These are phyloP conservation scores for Malassezia sympodialis DNA, from an alignment of 1,284 basidiomycete species.

Conservation along the genomic window DNA sequence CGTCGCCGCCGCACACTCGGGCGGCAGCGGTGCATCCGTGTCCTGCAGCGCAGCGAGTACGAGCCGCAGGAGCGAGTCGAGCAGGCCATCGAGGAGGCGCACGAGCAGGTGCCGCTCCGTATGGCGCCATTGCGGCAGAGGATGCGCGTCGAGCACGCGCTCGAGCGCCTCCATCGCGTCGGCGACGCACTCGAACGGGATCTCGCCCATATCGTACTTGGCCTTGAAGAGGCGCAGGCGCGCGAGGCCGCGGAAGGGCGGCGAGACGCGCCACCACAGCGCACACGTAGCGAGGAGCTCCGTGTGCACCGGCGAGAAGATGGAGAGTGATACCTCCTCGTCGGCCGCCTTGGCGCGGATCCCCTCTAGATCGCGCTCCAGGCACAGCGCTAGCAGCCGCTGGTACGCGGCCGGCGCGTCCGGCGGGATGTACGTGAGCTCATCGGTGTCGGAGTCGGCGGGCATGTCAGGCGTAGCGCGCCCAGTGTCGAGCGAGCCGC, in stretches of 20 bases:
- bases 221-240: conserved; percentile 78
- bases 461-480: neutral
- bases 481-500: neutral
- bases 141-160: conserved; percentile 60
- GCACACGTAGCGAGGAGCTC: conserved; percentile 80
- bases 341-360: conserved; percentile 86
- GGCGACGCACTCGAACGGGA: conserved; percentile 78
- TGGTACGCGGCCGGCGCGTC: conserved; percentile 77
- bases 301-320: conserved; percentile 70
- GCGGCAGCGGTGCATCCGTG: conserved; percentile 33
- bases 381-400: conserved; percentile 69
- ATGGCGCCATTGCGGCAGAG: conserved; percentile 59
- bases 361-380: conserved; percentile 74
- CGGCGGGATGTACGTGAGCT: conserved; percentile 76
- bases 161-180: conserved; percentile 70
- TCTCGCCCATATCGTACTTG: conserved; percentile 77
- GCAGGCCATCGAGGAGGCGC: conserved; percentile 51
- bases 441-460: conserved; percentile 20
- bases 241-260: conserved; percentile 65
- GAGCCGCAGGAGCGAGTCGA: conserved; percentile 72
- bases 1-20: conserved; percentile 31
- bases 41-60: conserved; percentile 75
- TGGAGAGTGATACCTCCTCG: conserved; percentile 88
- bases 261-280: conserved; percentile 73
- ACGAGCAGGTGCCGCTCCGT: conserved; percentile 60